Evolutionary conservation across 108 stramenopile species (phyloP).

Genomic region (Cyclotella choctawhatcheeana): DNA sequence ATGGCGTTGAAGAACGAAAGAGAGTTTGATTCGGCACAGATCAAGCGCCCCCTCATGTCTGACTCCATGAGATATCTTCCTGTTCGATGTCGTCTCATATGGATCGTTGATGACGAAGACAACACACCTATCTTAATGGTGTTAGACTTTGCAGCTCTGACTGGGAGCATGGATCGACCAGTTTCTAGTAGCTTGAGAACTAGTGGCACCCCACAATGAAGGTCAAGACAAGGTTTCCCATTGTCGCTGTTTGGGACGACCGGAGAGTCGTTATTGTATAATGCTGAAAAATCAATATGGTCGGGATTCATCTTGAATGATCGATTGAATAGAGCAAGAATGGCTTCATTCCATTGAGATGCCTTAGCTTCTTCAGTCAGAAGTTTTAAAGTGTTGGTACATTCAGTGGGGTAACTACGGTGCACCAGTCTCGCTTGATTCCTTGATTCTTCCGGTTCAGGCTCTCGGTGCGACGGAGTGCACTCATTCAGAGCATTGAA

Average conservation of each 20-base stretch:
- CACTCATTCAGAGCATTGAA: constrained; percentile 29
- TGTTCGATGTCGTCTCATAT: constrained; percentile 42
- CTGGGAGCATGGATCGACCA: constrained; percentile 40
- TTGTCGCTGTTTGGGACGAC: neutral
- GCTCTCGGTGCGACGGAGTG: neutral
- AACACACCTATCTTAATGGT: constrained; percentile 52
- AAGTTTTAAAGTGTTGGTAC: constrained; percentile 24
- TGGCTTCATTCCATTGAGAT: constrained; percentile 40
- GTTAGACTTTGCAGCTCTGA: constrained; percentile 59
- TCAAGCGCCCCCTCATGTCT: constrained; percentile 69
- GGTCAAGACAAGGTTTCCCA: constrained; percentile 22
- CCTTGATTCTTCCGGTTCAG: neutral
- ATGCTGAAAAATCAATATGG: neutral
- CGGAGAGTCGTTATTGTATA: constrained; percentile 4
- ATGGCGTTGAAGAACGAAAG: constrained; percentile 65
- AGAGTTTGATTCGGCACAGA: constrained; percentile 63
- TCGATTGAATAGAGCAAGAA: constrained; percentile 32
- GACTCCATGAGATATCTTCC: constrained; percentile 49
- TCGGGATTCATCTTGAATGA: neutral
- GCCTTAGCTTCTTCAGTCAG: constrained; percentile 33
- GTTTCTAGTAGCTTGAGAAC: constrained; percentile 22
- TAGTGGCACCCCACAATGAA: constrained; percentile 42
- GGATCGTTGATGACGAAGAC: constrained; percentile 40
- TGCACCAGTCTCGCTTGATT: constrained; percentile 21
- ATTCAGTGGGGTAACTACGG: constrained; percentile 26